These are phyloP conservation scores for Rutstroemia sp. DNA, from an alignment of 2,329 filamentous ascomycete species.

Conservation along the genomic window DNA sequence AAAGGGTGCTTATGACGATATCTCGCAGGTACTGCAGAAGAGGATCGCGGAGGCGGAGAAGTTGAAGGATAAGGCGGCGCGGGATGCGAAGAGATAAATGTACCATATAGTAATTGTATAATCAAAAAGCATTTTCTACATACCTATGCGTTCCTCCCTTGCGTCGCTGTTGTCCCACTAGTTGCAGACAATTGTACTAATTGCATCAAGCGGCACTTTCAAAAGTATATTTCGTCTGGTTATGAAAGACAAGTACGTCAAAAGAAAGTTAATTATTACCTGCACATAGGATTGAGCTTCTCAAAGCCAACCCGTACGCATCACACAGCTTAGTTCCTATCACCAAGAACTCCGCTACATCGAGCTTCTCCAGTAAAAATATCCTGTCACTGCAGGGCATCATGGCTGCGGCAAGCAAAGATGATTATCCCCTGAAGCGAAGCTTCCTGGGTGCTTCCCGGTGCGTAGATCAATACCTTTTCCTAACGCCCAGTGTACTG, in stretches of 20 bases:
- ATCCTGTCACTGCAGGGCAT: no score
- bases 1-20: slow-evolving; percentile 60
- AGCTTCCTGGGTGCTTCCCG: neutral
- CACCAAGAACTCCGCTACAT: no score
- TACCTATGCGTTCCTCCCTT: no score
- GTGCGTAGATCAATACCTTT: neutral
- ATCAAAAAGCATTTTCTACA: neutral
- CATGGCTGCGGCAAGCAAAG: neutral
- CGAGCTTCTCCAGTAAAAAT: no score
- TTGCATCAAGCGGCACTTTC: neutral
- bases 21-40: slow-evolving; percentile 56
- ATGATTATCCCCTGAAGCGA: neutral
- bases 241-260: no score
- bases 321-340: no score
- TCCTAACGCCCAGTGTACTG: neutral
- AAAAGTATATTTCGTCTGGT: no score
- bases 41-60: slow-evolving; percentile 50
- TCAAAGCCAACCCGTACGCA: no score
- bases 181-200: neutral
- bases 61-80: slow-evolving; percentile 43
- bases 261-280: no score
- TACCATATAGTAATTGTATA: neutral
- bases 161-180: no score
- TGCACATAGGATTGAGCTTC: no score
- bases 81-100: slow-evolving; percentile 19